These are phyloP conservation scores for Ophiobolus disseminans DNA, from an alignment of 2,329 filamentous ascomycete genomes.

Conservation along the genomic window DNA sequence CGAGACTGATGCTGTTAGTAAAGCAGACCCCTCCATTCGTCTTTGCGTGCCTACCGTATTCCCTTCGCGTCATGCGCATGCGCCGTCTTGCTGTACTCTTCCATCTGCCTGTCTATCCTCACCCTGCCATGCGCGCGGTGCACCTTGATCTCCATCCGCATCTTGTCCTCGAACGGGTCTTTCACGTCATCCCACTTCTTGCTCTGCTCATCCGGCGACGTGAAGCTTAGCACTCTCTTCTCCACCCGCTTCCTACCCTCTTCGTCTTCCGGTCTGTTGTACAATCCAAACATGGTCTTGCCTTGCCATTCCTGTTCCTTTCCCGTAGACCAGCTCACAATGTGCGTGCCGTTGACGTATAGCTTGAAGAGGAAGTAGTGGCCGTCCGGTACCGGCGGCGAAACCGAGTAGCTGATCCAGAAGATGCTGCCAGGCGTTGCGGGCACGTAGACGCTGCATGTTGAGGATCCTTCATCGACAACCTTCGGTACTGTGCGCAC, in stretches of 20 bases:
- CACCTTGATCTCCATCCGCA: constrained; percentile 52
- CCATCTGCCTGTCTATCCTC: constrained; percentile 42
- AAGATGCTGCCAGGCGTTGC: constrained; percentile 49
- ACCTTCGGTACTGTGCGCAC: constrained; percentile 10
- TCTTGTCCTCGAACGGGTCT: constrained; percentile 30
- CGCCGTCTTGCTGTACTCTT: constrained; percentile 30
- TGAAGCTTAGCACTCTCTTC: constrained; percentile 53
- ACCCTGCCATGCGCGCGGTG: constrained; percentile 51
- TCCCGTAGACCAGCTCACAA: constrained; percentile 55
- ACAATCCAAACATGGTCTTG: constrained; percentile 55
- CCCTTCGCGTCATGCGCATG: constrained; percentile 26
- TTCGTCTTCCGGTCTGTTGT: constrained; percentile 40
- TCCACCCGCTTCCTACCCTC: constrained; percentile 45
- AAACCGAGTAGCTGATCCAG: constrained; percentile 53
- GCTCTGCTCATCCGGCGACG: constrained; percentile 15
- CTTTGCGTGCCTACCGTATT: constrained; percentile 36
- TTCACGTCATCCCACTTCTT: constrained; percentile 15
- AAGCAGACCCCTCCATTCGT: not conserved
- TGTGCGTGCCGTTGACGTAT: constrained; percentile 47
- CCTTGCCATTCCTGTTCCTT: constrained; percentile 53
- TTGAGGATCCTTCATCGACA: constrained; percentile 33
- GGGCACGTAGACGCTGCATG: constrained; percentile 47
- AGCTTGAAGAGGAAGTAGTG: constrained; percentile 57
- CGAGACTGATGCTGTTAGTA: constrained; percentile 39
- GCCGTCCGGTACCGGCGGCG: constrained; percentile 36